Conservation (phyloP, 805 yeast species). For the Candida ponderosae region DNA sequence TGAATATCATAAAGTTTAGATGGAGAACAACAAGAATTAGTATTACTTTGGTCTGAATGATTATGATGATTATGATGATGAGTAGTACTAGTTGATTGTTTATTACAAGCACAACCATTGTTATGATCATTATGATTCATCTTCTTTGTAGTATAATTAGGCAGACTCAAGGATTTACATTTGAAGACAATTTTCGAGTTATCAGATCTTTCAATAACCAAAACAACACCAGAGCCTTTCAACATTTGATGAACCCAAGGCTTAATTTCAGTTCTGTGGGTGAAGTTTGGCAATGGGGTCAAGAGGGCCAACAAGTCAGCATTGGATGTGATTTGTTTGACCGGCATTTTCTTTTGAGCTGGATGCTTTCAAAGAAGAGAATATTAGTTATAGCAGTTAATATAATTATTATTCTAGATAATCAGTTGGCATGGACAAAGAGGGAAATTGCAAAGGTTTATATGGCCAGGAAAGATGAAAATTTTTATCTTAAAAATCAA, state of each 20-base stretch:
- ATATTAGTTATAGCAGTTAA: not conserved
- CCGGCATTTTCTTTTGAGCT: not conserved
- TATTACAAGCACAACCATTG: no score
- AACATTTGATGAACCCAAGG: slow-evolving; percentile 18
- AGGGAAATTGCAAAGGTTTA: no score
- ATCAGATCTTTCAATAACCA: slow-evolving; percentile 26
- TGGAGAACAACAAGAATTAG: not conserved
- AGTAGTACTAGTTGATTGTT: no score
- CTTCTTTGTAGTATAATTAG: no score
- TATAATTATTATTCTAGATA: no score
- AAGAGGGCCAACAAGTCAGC: slow-evolving; percentile 17
- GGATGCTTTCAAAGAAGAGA: not conserved
- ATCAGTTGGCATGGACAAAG: no score
- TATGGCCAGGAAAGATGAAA: no score
- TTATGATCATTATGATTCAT: not conserved
- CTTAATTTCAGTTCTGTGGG: slow-evolving; percentile 17
- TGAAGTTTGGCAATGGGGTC: slow-evolving; percentile 18
- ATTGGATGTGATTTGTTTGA: slow-evolving; percentile 11
- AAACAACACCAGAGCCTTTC: slow-evolving; percentile 13
- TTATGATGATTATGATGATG: no score
- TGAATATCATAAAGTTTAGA: no score
- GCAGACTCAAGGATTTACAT: slow-evolving; percentile 15
- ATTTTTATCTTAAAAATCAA: no score
- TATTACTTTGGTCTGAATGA: no score
- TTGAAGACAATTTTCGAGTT: slow-evolving; percentile 24